These are phyloP conservation scores for Paracoccidioides brasiliensis DNA, from an alignment of 2,329 filamentous ascomycete species.

Conservation along the genomic window DNA sequence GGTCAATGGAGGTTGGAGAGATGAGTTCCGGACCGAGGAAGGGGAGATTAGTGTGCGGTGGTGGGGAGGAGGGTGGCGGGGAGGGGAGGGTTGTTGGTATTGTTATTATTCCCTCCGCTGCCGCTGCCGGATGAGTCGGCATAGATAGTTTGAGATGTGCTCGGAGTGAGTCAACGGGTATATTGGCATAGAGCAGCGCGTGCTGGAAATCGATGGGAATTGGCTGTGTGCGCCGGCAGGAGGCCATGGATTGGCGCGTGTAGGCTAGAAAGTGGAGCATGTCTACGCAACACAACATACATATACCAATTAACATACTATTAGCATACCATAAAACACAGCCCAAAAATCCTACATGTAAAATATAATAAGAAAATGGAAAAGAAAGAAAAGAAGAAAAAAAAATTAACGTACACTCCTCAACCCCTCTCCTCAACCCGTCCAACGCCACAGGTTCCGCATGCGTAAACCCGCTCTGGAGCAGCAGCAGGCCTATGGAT, in stretches of 20 bases:
- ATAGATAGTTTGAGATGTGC: slow-evolving; percentile 21
- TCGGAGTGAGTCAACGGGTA: slow-evolving; percentile 23
- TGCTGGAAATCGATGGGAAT: slow-evolving; percentile 48
- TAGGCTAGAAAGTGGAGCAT: slow-evolving; percentile 42
- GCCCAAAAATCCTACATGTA: not conserved
- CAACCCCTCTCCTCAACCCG: slow-evolving; percentile 40
- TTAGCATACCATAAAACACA: not conserved
- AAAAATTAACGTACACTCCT: slow-evolving; percentile 43
- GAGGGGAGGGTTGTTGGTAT: slow-evolving; percentile 18
- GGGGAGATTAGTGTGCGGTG: slow-evolving; percentile 21
- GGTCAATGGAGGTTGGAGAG: slow-evolving; percentile 33
- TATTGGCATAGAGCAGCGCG: slow-evolving; percentile 21
- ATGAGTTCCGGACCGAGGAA: slow-evolving; percentile 42
- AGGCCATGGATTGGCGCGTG: slow-evolving; percentile 45
- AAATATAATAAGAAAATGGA: not conserved
- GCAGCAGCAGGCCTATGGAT: slow-evolving; percentile 41
- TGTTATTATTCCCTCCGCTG: slow-evolving; percentile 10
- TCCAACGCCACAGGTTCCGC: slow-evolving; percentile 45
- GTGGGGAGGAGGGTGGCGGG: slow-evolving; percentile 29
- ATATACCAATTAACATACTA: slow-evolving; percentile 8
- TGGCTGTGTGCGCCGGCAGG: slow-evolving; percentile 41
- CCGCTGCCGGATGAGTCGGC: slow-evolving; percentile 11
- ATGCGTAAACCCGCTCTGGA: slow-evolving; percentile 41
- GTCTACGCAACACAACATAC: slow-evolving; percentile 35
- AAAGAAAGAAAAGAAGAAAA: not conserved